Conservation (phyloP, 345 rosid species). For the Physaria fendleri region DNA sequence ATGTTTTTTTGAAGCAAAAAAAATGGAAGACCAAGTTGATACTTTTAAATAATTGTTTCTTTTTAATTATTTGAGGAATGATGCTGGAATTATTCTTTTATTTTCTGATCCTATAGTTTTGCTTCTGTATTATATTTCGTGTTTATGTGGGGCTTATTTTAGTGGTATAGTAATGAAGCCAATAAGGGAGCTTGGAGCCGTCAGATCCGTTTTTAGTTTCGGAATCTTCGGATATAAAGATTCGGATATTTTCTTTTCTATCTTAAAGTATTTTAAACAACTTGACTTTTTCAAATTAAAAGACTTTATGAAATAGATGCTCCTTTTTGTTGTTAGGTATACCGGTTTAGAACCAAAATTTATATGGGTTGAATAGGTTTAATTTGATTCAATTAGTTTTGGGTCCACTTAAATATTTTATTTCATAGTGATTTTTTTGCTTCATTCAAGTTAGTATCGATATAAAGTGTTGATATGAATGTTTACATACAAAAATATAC, state of each 20-base stretch:
- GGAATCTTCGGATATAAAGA: slow-evolving; percentile 68
- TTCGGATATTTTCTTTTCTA: slow-evolving; percentile 62
- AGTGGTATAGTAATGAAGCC: slow-evolving; percentile 27
- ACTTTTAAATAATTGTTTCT: background rate
- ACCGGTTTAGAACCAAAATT: background rate
- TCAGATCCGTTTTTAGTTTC: slow-evolving; percentile 46
- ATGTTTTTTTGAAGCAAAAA: background rate
- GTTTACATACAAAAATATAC: no score
- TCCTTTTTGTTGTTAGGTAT: background rate
- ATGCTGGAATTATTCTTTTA: slow-evolving; percentile 31
- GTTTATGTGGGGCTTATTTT: slow-evolving; percentile 15
- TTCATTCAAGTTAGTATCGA: no score
- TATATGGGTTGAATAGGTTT: background rate
- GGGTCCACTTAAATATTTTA: no score
- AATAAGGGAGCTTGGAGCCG: slow-evolving; percentile 24
- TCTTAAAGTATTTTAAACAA: background rate
- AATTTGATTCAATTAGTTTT: background rate
- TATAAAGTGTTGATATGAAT: no score
- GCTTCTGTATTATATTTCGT: slow-evolving; percentile 16
- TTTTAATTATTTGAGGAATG: slow-evolving; percentile 19
- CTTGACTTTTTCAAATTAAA: background rate
- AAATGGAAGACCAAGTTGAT: slow-evolving; percentile 16
- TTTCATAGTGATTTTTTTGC: no score
- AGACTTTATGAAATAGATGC: background rate
- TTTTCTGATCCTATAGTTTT: slow-evolving; percentile 13